Evolutionary conservation across 2,329 filamentous ascomycete genomes (phyloP).

Genomic region (Aureobasidium vineae): DNA sequence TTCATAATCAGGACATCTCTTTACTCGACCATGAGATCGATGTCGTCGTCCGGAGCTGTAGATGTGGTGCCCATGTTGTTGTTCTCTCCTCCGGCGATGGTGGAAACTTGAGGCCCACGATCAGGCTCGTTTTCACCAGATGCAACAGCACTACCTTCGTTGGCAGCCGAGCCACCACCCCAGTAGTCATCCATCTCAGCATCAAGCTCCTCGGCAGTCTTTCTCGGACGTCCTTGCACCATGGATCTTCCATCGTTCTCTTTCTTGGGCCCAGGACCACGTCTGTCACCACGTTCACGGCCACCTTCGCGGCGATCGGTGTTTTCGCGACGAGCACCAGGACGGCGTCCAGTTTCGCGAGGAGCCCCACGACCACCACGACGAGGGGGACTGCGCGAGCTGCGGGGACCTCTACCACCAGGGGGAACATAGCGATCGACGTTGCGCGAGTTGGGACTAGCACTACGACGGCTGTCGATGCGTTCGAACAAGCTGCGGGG

Average conservation of each 20-base stretch:
- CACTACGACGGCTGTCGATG: constrained; percentile 49
- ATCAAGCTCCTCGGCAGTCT: constrained; percentile 89
- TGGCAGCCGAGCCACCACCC: constrained; percentile 18
- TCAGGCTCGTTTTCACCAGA: constrained; percentile 9
- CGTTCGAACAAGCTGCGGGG: constrained; percentile 65
- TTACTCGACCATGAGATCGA: constrained; percentile 31
- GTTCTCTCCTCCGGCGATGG: constrained; percentile 22
- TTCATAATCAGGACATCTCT: no score
- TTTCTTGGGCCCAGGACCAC: constrained; percentile 44
- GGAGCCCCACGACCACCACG: constrained; percentile 43
- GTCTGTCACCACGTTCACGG: constrained; percentile 44
- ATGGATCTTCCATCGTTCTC: constrained; percentile 49
- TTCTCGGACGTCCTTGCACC: constrained; percentile 59
- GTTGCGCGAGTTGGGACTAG: constrained; percentile 59
- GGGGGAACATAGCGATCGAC: constrained; percentile 76
- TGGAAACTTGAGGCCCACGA: constrained; percentile 25
- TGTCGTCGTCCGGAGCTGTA: constrained; percentile 28
- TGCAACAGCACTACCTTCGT: constrained; percentile 20
- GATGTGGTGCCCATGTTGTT: constrained; percentile 20
- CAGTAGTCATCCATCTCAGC: constrained; percentile 97
- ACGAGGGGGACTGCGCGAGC: constrained; percentile 55
- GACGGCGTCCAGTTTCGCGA: constrained; percentile 50
- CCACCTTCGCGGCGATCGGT: constrained; percentile 30
- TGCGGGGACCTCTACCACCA: constrained; percentile 51
- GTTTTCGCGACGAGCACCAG: constrained; percentile 45